These are phyloP conservation scores for Xylariaceae sp. DNA, from an alignment of 2,329 filamentous ascomycete species.

Conservation along the genomic window DNA sequence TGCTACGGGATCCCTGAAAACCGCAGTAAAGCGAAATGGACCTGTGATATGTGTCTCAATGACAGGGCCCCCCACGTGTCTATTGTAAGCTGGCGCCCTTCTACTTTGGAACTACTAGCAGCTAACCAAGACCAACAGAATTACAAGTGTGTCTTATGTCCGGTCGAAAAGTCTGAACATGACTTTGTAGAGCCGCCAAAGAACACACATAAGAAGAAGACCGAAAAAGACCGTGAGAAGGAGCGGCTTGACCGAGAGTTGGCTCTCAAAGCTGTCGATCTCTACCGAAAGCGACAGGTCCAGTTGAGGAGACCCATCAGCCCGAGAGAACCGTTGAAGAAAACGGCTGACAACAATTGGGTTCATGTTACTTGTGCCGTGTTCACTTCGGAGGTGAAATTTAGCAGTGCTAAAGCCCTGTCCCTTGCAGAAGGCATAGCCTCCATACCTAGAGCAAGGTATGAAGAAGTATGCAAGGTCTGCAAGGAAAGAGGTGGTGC, in stretches of 20 bases:
- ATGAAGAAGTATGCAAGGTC: conserved; percentile 73
- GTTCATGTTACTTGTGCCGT: conserved; percentile 91
- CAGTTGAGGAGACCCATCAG: conserved; percentile 76
- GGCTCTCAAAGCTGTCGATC: conserved; percentile 71
- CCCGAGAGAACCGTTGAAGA: conserved; percentile 86
- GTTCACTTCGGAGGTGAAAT: conserved; percentile 89
- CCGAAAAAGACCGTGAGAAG: conserved; percentile 83
- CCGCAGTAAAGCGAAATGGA: conserved; percentile 73
- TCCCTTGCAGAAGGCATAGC: conserved; percentile 87
- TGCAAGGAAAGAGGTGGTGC: conserved; percentile 74
- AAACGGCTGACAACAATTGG: conserved; percentile 96
- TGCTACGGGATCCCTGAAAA: conserved; percentile 84
- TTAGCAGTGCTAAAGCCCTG: conserved; percentile 75
- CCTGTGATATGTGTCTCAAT: conserved; percentile 92
- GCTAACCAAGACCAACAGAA: conserved; percentile 44
- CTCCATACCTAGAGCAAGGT: conserved; percentile 67
- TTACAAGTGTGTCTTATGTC: conserved; percentile 90
- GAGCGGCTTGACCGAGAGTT: conserved; percentile 82
- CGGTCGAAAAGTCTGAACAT: conserved; percentile 72
- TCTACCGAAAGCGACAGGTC: conserved; percentile 76
- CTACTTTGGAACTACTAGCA: conserved; percentile 14
- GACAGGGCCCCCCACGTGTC: conserved; percentile 89
- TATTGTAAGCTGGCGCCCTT: conserved; percentile 55
- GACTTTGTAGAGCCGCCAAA: conserved; percentile 82
- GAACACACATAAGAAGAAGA: conserved; percentile 76